Evolutionary conservation across 805 yeast species (phyloP), one percentile per base, ranked within the genome.

Genomic region (Debaryomyces maramus): DNA sequence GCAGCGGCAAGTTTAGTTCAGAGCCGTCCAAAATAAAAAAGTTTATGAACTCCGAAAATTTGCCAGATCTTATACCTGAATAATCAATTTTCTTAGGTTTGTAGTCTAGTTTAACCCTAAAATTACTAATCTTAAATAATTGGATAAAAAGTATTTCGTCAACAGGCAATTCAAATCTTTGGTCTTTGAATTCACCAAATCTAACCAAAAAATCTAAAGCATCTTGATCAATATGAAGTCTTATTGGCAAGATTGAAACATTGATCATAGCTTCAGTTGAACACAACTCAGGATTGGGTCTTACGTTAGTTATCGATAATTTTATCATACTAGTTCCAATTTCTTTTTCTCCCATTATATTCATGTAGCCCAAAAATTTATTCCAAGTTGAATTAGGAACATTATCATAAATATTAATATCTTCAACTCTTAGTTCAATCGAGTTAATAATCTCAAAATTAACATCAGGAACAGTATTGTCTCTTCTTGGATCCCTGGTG

Each of bases 321-420:
- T 64, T 66, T 0, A 85, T 36, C 85, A 90, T 84, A 36, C 78
- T 74, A 0, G 80, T 78, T 0, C 84, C 85, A 17, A 72, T 66
- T 48, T 85, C 93, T 46, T 91, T 66, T 21, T 81, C 88, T 0
- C 87, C 88, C 17, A 81, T 75, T 35, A 78, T 80, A 43, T 80
- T 74, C 77, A 85, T 72, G 48, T 81, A 77, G 1, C 90, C 80
- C 21, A 82, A 69, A 58, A 89, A 81, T 63, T 85, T 85, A 51
- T 88, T 86, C 97, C 97, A 91, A 0, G 95, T 84, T 0, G 97
- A 91, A 0, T 89, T 78, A 1, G 88, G 83, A 2, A 90, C 81
- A 53, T 87, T 85, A 58, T 90, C 97, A 38, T 77, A 64, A 3
- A 88, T 68, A 36, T 77, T 81, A 32, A 87, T 63, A 28, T 80